Base-by-base conservation (phyloP, 108 stramenopile species). In the Craspedostauros australis region DNA sequence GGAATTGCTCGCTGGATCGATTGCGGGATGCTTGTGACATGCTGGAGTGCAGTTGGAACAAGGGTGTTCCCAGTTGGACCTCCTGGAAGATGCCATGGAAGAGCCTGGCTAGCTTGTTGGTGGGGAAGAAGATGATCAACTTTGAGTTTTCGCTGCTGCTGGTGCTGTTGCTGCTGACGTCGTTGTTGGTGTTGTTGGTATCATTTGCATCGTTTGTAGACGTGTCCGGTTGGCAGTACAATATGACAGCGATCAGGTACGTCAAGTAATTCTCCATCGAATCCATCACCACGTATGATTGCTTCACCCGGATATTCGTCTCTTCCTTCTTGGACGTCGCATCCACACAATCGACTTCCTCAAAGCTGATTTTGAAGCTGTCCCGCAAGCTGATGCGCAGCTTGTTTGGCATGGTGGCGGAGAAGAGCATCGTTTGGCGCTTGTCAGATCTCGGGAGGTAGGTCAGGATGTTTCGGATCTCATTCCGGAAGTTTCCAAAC, bases 351-450 rank as follows among this genome's bases (percentile, higher is more conserved):
- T 87, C 80, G 15, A 87, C 66, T 46, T 77, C 73, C 3, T 54
- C 41, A 60, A 54, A 79, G 33, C 78, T 58, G 25, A 39, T 41
- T 26, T 72, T 57, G 65, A 80, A 50, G 7, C 27, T 57, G 12
- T 70, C 62, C 38, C 49, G 47, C 38, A 93, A 78, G 38, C 91
- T 64, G 7, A 39, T 48, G 50, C 76, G 67, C 20, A 95, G 48
- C 24, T 61, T 62, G 19, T 56, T 56, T 19, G 95, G 87, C 12
- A 96, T 47, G 12, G 96, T 98, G 11, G 96, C 96, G 24, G 90
- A 92, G 68, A 98, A 98, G 6, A 98, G 61, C n/a, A 98, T 63
- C 4, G 92, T 94, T 54, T 96, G 96, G 23, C 95, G 79, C 15
- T 72, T 76, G 12, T 73, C 64, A 27, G 51, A 57, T 37, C 68